These are phyloP conservation scores for Periconia sp. DNA, from an alignment of 2,329 filamentous ascomycete species.

Conservation along the genomic window DNA sequence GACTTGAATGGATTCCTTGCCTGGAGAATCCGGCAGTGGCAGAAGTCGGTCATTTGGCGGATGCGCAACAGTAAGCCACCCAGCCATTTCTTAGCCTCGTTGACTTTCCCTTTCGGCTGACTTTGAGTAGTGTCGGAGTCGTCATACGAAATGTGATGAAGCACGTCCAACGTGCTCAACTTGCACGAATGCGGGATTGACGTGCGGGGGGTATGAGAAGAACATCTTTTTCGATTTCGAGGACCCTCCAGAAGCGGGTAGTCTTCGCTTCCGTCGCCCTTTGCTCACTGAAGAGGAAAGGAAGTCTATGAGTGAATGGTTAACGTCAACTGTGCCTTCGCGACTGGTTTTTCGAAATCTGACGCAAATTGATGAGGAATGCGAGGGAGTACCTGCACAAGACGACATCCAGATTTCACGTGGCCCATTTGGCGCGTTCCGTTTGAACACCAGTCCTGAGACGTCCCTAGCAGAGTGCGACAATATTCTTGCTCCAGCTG, in stretches of 20 bases:
- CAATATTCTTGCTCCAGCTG: neutral
- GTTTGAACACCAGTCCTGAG: neutral
- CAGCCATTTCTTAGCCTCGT: no score
- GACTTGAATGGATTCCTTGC: neutral
- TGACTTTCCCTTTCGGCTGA: constrained; percentile 1
- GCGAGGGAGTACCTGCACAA: constrained; percentile 13
- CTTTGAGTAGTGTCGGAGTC: constrained; percentile 40
- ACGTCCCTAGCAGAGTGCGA: neutral
- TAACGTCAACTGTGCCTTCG: constrained; percentile 42
- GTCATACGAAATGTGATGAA: constrained; percentile 56
- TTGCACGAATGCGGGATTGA: constrained; percentile 44
- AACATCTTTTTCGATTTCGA: constrained; percentile 45
- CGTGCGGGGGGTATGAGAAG: constrained; percentile 51
- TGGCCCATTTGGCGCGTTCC: constrained; percentile 21
- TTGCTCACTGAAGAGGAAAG: constrained; percentile 50
- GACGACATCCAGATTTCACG: constrained; percentile 12
- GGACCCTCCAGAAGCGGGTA: constrained; percentile 16
- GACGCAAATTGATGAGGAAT: constrained; percentile 38
- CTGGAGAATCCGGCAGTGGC: neutral
- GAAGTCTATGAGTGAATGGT: constrained; percentile 42
- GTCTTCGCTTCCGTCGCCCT: constrained; percentile 48
- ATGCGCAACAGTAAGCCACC: constrained; percentile 17
- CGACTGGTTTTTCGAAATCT: constrained; percentile 18
- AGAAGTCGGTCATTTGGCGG: constrained; percentile 18
- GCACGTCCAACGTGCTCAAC: constrained; percentile 47